Percentiles rank a stretch among this genome's conserved stretches.
These are phyloP conservation scores for Daldinia loculata DNA, from an alignment of 495 filamentous ascomycete species.

Conservation along the genomic window DNA sequence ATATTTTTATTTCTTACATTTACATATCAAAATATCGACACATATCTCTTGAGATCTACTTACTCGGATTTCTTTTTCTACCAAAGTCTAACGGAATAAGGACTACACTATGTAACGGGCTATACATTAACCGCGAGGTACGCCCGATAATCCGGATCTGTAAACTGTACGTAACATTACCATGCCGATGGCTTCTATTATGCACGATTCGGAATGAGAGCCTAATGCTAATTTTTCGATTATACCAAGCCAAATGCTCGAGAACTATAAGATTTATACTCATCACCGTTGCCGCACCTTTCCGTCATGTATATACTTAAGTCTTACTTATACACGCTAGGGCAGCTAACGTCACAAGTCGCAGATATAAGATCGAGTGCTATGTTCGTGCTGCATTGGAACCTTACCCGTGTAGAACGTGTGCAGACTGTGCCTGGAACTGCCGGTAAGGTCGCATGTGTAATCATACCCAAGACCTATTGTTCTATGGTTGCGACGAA, in stretches of 20 bases:
- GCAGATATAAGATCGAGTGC: background rate
- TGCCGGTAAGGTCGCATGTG: slow-evolving; percentile 16
- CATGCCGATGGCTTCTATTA: slow-evolving; percentile 22
- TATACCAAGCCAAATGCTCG: background rate
- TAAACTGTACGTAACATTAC: slow-evolving; percentile 29
- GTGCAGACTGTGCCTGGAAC: slow-evolving; percentile 11
- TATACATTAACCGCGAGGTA: slow-evolving; percentile 11
- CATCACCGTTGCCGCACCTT: slow-evolving; percentile 22
- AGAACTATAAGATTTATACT: background rate
- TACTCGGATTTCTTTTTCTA: background rate
- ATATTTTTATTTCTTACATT: background rate
- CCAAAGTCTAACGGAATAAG: too few relatives aligned
- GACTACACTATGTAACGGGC: background rate
- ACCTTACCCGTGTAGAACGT: slow-evolving; percentile 13
- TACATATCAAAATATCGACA: background rate
- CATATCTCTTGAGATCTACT: background rate
- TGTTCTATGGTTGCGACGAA: slow-evolving; percentile 2
- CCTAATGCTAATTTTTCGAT: background rate
- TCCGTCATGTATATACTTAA: slow-evolving; percentile 10
- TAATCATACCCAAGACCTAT: slow-evolving; percentile 1
- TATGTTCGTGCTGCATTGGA: slow-evolving; percentile 17
- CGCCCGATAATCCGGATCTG: slow-evolving; percentile 34
- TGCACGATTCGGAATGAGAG: background rate
- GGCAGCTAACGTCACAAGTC: slow-evolving; percentile 4
- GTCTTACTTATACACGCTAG: background rate